These are phyloP conservation scores for Leccinellum luteum DNA, from an alignment of 768 basidiomycete species.

Conservation along the genomic window DNA sequence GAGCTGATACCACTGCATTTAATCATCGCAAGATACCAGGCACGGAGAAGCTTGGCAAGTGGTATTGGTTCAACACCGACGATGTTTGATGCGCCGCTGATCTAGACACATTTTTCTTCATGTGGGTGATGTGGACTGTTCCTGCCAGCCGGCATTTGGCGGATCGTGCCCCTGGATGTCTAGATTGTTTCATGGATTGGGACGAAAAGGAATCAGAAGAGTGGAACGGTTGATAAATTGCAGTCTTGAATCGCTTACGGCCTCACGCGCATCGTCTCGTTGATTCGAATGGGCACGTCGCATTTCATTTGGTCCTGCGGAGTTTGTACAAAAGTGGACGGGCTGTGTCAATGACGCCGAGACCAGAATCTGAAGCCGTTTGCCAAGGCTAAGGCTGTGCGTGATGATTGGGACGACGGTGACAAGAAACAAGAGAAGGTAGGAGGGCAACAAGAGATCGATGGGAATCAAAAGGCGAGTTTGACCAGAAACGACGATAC, in stretches of 20 bases:
- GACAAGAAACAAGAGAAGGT: too few relatives aligned
- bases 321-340: slow-evolving; percentile 1
- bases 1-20: not conserved
- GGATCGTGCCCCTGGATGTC: slow-evolving; percentile 70
- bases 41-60: too few relatives aligned
- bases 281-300: not conserved
- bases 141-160: slow-evolving; percentile 74
- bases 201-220: slow-evolving; percentile 30
- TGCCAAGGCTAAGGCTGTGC: slow-evolving; percentile 17
- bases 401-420: slow-evolving; percentile 62
- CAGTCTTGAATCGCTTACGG: slow-evolving; percentile 1
- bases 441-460: too few relatives aligned
- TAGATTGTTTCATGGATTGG: slow-evolving; percentile 51
- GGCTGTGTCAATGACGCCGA: not conserved
- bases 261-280: not conserved
- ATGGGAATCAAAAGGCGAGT: too few relatives aligned
- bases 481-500: not conserved
- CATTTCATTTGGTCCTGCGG: not conserved
- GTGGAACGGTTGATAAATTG: slow-evolving; percentile 42
- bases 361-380: not conserved
- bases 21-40: too few relatives aligned
- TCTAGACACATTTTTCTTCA: too few relatives aligned
- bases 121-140: slow-evolving; percentile 44
- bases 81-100: too few relatives aligned
- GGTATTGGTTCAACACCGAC: too few relatives aligned